A percentile compares a stretch with the other conserved stretches of the same genome.
Evolutionary conservation across 768 basidiomycete species (phyloP).

Genomic region (Mycena vitilis): DNA sequence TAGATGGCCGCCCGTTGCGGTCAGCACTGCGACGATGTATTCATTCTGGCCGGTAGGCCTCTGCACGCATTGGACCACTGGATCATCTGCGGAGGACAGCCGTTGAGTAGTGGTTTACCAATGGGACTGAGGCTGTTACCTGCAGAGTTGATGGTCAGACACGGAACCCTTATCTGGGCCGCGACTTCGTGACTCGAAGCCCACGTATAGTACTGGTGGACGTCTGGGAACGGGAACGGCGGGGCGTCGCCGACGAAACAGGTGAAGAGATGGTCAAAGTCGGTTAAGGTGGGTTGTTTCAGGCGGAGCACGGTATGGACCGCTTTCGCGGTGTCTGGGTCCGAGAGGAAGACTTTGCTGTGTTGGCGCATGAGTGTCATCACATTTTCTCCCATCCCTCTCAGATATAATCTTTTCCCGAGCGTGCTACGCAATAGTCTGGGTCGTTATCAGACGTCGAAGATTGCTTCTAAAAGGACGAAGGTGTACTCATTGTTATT

Average conservation of each 20-base stretch:
- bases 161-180: slow-evolving; percentile 72
- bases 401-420: slow-evolving; percentile 75
- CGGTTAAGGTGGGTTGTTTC: slow-evolving; percentile 65
- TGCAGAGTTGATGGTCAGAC: slow-evolving; percentile 77
- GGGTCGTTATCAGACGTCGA: background rate
- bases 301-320: slow-evolving; percentile 56
- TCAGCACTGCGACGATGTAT: slow-evolving; percentile 69
- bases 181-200: slow-evolving; percentile 72
- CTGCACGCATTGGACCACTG: slow-evolving; percentile 76
- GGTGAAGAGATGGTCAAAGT: slow-evolving; percentile 74
- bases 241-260: slow-evolving; percentile 71
- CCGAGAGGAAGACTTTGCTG: slow-evolving; percentile 55
- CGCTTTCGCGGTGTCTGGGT: slow-evolving; percentile 62
- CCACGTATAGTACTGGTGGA: slow-evolving; percentile 61
- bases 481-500: slow-evolving; percentile 33
- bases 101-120: background rate
- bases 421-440: slow-evolving; percentile 69
- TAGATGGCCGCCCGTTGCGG: slow-evolving; percentile 78
- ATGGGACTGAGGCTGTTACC: slow-evolving; percentile 4
- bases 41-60: slow-evolving; percentile 62
- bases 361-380: slow-evolving; percentile 67
- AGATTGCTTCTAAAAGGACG: background rate
- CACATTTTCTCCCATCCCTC: slow-evolving; percentile 83
- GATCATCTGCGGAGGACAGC: slow-evolving; percentile 65
- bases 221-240: slow-evolving; percentile 58